Evolutionary conservation across 2,329 filamentous ascomycete species (phyloP).

Genomic region (Phyllosticta citribraziliensis): DNA sequence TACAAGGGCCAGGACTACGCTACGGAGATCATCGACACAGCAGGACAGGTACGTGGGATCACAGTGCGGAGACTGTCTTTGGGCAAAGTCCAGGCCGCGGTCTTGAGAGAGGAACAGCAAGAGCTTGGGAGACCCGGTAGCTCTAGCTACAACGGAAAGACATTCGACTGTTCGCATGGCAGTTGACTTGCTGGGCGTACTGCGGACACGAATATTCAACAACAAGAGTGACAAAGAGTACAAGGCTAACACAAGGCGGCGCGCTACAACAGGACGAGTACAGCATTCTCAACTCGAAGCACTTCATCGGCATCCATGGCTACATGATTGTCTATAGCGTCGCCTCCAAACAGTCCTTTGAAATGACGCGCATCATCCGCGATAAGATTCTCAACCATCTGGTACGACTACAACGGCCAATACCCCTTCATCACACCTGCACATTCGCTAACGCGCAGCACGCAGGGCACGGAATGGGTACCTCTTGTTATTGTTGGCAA

Average conservation of each 20-base stretch:
- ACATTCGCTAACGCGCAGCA: conserved; percentile 2
- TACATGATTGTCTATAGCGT: conserved; percentile 99
- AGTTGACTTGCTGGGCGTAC: neutral
- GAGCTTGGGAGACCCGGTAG: neutral
- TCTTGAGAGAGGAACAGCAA: neutral
- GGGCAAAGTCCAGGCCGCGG: neutral
- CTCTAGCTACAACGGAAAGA: neutral
- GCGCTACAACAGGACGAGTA: conserved; percentile 71
- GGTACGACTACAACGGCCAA: conserved; percentile 41
- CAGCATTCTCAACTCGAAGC: conserved; percentile 94
- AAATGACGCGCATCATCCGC: conserved; percentile 92
- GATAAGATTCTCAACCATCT: conserved; percentile 97
- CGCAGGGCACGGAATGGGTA: conserved; percentile 78
- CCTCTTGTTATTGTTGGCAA: conserved; percentile 94
- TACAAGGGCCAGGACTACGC: conserved; percentile 88
- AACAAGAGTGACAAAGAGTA: neutral
- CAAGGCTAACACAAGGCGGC: conserved; percentile 17
- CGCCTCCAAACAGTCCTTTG: conserved; percentile 83
- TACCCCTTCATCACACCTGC: conserved; percentile 4
- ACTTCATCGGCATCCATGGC: conserved; percentile 97
- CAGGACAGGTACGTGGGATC: conserved; percentile 63
- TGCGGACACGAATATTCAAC: neutral
- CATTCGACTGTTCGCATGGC: neutral
- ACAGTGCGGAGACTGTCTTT: neutral
- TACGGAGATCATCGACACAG: conserved; percentile 96